phyloP scores from a whole-genome alignment of 2,329 filamentous ascomycete genomes.

The Penicillium sp. region DNA sequence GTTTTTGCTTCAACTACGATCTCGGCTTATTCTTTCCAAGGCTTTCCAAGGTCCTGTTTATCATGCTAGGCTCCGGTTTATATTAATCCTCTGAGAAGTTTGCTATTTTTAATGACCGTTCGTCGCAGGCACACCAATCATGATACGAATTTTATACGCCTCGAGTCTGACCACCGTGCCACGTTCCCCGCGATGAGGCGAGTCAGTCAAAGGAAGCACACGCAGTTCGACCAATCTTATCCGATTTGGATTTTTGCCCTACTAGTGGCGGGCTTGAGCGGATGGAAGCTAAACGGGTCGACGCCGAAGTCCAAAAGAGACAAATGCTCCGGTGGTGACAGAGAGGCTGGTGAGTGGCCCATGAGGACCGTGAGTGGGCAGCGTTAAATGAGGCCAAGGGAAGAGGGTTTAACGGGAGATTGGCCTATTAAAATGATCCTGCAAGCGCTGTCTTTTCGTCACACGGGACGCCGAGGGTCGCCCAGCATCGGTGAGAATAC shows the following conservation, averaged over 20 bases:
- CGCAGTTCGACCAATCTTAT: background rate
- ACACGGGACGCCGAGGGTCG: slow-evolving; percentile 13
- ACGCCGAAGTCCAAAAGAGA: background rate
- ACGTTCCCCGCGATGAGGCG: background rate
- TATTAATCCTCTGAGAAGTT: background rate
- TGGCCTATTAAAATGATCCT: slow-evolving; percentile 28
- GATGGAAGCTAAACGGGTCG: background rate
- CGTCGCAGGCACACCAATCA: slow-evolving; percentile 8
- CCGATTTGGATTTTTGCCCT: background rate
- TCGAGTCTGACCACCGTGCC: background rate
- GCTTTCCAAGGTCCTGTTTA: background rate
- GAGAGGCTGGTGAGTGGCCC: slow-evolving; percentile 14
- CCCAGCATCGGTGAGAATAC: background rate
- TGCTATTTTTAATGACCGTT: slow-evolving; percentile 8
- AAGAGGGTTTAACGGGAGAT: slow-evolving; percentile 8
- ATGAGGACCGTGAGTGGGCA: background rate
- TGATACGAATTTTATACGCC: background rate
- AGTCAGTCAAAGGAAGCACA: background rate
- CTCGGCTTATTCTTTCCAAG: background rate
- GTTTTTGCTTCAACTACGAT: background rate
- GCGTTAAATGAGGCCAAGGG: slow-evolving; percentile 12
- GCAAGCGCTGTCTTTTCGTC: slow-evolving; percentile 31
- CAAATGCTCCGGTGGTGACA: background rate
- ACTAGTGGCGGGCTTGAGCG: background rate
- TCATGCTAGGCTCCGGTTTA: background rate